Percentiles rank a stretch among this genome's conserved stretches.
Conservation (phyloP, 441 rosid species). For the Gossypium trilobum region DNA sequence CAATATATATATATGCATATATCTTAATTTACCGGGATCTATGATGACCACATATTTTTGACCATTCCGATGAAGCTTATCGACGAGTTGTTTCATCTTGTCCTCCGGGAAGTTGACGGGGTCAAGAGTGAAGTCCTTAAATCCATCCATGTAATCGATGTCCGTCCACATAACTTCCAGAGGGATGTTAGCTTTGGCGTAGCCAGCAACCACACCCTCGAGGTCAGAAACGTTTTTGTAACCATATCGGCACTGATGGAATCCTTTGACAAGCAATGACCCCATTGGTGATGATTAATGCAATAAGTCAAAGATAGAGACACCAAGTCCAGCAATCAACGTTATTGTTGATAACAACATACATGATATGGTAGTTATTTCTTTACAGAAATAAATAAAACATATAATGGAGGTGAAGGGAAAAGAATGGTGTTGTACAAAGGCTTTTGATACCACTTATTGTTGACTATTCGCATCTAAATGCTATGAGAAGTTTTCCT, state of each 20-base stretch:
- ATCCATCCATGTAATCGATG: constrained; percentile 71
- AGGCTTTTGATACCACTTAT: no score
- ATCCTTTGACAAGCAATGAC: constrained; percentile 20
- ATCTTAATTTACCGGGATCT: constrained; percentile 44
- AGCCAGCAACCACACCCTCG: constrained; percentile 57
- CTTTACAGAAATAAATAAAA: no score
- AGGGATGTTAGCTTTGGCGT: constrained; percentile 59
- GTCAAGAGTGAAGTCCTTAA: constrained; percentile 63
- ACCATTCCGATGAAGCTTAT: constrained; percentile 42
- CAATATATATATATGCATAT: background rate
- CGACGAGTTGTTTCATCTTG: constrained; percentile 38
- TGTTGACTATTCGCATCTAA: no score
- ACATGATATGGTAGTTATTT: no score
- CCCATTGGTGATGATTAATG: background rate
- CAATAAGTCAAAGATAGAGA: background rate
- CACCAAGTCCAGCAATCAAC: background rate
- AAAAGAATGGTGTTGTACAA: no score
- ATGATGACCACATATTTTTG: constrained; percentile 58
- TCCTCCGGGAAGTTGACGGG: constrained; percentile 52
- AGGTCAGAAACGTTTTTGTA: constrained; percentile 52
- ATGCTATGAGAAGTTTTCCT: background rate
- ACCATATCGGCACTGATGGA: constrained; percentile 71
- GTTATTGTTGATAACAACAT: no score
- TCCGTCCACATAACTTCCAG: constrained; percentile 85
- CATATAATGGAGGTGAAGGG: no score